Evolutionary conservation across 2,329 filamentous ascomycete species (phyloP).

Genomic region (Fusarium buharicum): DNA sequence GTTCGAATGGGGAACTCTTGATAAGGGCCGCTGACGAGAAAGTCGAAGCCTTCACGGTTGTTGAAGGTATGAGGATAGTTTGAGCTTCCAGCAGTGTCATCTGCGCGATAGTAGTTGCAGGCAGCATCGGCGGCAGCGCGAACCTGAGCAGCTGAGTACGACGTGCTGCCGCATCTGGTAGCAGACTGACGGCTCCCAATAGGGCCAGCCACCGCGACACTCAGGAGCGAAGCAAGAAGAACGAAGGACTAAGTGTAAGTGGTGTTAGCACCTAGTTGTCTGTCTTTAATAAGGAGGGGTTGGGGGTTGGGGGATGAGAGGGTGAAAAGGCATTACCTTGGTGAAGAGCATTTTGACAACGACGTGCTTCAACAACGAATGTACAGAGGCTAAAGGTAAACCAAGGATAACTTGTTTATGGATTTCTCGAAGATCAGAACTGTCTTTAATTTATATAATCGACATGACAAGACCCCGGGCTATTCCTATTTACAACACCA

Average conservation of each 20-base stretch:
- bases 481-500: conserved; percentile 12
- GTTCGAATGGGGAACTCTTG: conserved; percentile 54
- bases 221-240: conserved; percentile 45
- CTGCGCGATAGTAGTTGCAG: conserved; percentile 40
- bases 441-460: background rate
- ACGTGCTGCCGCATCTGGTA: conserved; percentile 47
- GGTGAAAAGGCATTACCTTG: conserved; percentile 15
- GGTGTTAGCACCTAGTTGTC: background rate
- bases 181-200: conserved; percentile 40
- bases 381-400: background rate
- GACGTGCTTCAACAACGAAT: background rate
- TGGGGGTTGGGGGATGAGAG: too few relatives aligned
- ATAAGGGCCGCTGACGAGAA: conserved; percentile 49
- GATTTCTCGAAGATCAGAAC: background rate
- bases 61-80: conserved; percentile 54
- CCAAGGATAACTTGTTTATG: background rate
- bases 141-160: conserved; percentile 46
- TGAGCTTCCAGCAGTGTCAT: conserved; percentile 44
- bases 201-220: conserved; percentile 45
- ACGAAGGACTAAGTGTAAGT: conserved; percentile 37
- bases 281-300: too few relatives aligned
- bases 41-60: conserved; percentile 53
- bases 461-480: background rate
- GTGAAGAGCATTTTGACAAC: conserved; percentile 38
- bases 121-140: conserved; percentile 45